These are phyloP conservation scores for Cytospora chrysosperma DNA, from an alignment of 2,329 filamentous ascomycete genomes.

Conservation along the genomic window DNA sequence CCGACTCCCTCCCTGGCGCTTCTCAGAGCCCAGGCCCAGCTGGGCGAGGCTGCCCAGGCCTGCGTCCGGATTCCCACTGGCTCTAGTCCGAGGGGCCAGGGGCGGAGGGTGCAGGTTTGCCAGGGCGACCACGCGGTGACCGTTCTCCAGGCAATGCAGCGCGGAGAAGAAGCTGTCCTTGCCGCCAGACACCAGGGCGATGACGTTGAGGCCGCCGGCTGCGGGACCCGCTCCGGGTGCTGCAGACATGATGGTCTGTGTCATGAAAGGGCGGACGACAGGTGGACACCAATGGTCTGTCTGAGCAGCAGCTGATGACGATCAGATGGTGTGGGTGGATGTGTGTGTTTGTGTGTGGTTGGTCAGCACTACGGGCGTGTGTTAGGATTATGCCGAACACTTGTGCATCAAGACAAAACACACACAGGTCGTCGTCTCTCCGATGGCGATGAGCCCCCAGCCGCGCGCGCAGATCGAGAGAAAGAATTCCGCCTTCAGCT, in stretches of 20 bases:
- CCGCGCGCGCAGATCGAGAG: neutral
- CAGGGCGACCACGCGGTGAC: slow-evolving; percentile 80
- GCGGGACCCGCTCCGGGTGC: neutral
- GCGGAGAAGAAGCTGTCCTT: slow-evolving; percentile 97
- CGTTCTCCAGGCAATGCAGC: slow-evolving; percentile 83
- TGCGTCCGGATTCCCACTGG: neutral
- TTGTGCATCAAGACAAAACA: neutral
- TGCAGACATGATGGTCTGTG: slow-evolving; percentile 36
- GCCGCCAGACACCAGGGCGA: slow-evolving; percentile 90
- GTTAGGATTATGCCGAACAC: neutral
- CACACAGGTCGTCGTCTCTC: neutral
- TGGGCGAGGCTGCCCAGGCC: no score
- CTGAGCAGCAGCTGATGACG: neutral
- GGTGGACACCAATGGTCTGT: neutral
- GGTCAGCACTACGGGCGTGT: neutral
- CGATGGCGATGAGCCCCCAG: neutral
- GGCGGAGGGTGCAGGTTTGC: slow-evolving; percentile 75
- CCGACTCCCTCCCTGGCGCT: neutral
- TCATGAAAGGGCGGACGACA: neutral
- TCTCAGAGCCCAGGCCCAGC: neutral
- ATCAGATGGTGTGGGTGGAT: neutral
- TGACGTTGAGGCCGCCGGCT: slow-evolving; percentile 63
- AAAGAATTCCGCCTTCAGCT: neutral
- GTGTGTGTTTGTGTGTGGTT: neutral
- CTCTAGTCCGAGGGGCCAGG: slow-evolving; percentile 10